These are phyloP conservation scores for Albophoma yamanashiensis DNA, from an alignment of 2,329 filamentous ascomycete species.

Conservation along the genomic window DNA sequence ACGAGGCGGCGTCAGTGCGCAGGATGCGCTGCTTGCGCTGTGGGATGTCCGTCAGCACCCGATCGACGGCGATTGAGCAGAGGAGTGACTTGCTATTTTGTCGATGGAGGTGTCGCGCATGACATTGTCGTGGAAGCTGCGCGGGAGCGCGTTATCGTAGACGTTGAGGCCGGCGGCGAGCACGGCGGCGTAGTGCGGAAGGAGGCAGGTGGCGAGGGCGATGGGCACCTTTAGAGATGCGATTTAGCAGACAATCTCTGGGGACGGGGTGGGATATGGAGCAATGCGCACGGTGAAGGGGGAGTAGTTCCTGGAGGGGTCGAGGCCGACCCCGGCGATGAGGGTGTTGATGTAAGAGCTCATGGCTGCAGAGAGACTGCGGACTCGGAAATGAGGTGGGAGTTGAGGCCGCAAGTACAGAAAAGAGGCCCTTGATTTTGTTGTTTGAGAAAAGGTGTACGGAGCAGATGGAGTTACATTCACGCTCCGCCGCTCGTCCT, in stretches of 20 bases:
- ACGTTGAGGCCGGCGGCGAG: conserved; percentile 4
- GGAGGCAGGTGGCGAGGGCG: conserved; percentile 5
- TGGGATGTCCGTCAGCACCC: not conserved
- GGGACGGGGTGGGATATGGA: not conserved
- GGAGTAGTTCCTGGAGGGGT: conserved; percentile 3
- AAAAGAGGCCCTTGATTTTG: not conserved
- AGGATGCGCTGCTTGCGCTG: conserved; percentile 43
- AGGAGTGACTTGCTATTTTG: conserved; percentile 12
- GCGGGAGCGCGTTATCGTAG: conserved; percentile 28
- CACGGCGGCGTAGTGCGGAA: not conserved
- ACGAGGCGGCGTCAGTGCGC: conserved; percentile 37
- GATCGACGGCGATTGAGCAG: not conserved
- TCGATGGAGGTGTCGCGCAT: conserved; percentile 19
- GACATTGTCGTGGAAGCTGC: conserved; percentile 19
- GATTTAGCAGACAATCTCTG: not conserved
- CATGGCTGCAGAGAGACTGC: not conserved
- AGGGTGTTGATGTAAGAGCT: not conserved
- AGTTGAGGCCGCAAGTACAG: not conserved
- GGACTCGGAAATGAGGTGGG: too few species aligned
- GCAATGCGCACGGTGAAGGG: conserved; percentile 4
- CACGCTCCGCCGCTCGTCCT: too few species aligned
- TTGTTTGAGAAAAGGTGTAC: too few species aligned
- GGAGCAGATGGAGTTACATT: too few species aligned
- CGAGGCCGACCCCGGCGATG: not conserved
- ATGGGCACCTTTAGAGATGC: conserved; percentile 24